Base-by-base conservation (phyloP, 2,329 filamentous ascomycete species). In the Stagonosporopsis chrysanthemi region DNA sequence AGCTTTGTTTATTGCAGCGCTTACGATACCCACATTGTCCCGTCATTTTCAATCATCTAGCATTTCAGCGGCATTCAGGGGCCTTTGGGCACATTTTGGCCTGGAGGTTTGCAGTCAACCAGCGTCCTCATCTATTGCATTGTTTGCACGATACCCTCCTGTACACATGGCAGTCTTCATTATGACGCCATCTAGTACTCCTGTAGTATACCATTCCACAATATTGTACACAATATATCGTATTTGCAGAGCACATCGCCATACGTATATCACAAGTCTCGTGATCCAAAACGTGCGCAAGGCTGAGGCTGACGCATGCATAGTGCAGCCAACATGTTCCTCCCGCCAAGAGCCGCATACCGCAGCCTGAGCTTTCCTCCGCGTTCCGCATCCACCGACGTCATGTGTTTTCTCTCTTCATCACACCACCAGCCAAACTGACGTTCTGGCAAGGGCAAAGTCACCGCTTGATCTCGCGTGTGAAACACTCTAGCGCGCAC, bases 11-110 rank as follows among this genome's bases (percentile, higher is more conserved):
- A 40, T 48, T 54, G 35, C 49, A 55, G 57, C 51, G 47, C 49
- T 58, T 58, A 59, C 56, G 62, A 66, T 66, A 66, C 64, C 64
- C 62, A 64, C 49, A 52, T 54, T 49, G 31, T 58, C 59, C 38
- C 39, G 42, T 47, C 54, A 48, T 52, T 50, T 52, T 48, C 48
- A 26, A 26, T 51, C 40, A 52, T 58, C 23, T 33, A 42, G 39
- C 42, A 36, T 46, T 58, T 43, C 35, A 50, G 49, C 45, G 29
- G 45, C 50, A 54, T 53, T 22, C 35, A 48, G 56, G 56, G 50
- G 56, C 54, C 14, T 39, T 36, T 23, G 35, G 33, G 28, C n/a
- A n/a, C 26, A 15, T 36, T 48, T 38, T 19, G 17, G 28, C 17
- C 12, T 17, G 7, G 36, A 19, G 29, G 17, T 17, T 36, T 35